These are phyloP conservation scores for Aureobasidium melanogenum DNA, from an alignment of 2,329 filamentous ascomycete species.

Conservation along the genomic window DNA sequence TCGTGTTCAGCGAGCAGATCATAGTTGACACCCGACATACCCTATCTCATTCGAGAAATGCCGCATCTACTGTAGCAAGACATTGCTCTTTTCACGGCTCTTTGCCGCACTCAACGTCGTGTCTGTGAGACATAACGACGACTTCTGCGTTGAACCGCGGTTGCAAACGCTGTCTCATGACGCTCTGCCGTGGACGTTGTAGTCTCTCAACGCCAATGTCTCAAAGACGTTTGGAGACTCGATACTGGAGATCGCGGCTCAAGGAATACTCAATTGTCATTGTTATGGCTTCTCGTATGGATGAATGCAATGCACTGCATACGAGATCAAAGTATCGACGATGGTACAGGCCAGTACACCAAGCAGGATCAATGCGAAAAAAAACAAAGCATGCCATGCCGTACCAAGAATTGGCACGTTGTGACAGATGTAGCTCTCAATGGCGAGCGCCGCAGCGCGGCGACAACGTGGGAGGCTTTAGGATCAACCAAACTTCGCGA, in stretches of 20 bases:
- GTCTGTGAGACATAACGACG: background rate
- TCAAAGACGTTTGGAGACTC: background rate
- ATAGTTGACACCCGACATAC: background rate
- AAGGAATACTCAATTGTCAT: background rate
- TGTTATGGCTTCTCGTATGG: background rate
- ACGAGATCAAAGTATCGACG: background rate
- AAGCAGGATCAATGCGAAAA: background rate
- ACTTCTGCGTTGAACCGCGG: background rate
- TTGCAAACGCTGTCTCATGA: background rate
- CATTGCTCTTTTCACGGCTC: background rate
- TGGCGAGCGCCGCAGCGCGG: background rate
- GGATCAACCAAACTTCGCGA: background rate
- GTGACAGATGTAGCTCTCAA: slow-evolving; percentile 1
- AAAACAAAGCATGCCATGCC: background rate
- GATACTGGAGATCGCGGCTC: background rate
- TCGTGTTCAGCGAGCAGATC: background rate
- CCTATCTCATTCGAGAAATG: background rate
- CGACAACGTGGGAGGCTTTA: background rate
- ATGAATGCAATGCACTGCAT: background rate
- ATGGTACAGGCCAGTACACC: background rate
- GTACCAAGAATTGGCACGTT: background rate
- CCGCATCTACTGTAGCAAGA: background rate
- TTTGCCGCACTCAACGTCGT: background rate
- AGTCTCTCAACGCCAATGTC: background rate
- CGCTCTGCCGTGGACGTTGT: background rate